These are phyloP conservation scores for Podospora tetraspora DNA, from an alignment of 495 filamentous ascomycete genomes.

Conservation along the genomic window DNA sequence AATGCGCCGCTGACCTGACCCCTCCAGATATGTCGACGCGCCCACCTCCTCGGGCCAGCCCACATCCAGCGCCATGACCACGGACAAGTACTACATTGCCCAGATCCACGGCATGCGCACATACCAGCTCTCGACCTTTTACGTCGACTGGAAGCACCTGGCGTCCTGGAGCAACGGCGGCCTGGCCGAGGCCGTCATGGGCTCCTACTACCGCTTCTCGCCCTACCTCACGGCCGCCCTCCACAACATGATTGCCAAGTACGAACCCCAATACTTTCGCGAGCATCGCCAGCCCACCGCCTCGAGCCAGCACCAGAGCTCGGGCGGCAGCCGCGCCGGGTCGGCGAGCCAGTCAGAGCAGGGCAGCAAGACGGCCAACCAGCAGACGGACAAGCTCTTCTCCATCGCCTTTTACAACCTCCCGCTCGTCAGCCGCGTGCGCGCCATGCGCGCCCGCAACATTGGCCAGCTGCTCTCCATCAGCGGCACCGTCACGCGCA, in stretches of 20 bases:
- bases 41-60: conserved; percentile 66
- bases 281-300: conserved; percentile 75
- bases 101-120: conserved; percentile 86
- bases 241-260: conserved; percentile 88
- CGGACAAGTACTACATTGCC: conserved; percentile 92
- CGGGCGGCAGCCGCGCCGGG: conserved; percentile 59
- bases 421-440: conserved; percentile 84
- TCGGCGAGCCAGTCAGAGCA: conserved; percentile 59
- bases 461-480: conserved; percentile 91
- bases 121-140: conserved; percentile 88
- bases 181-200: conserved; percentile 76
- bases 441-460: conserved; percentile 81
- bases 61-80: conserved; percentile 66
- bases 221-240: conserved; percentile 87
- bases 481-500: conserved; percentile 92
- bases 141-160: conserved; percentile 92
- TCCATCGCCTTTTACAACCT: conserved; percentile 94
- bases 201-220: conserved; percentile 90
- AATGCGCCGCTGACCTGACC: conserved; percentile 1
- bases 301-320: conserved; percentile 58
- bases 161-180: conserved; percentile 62
- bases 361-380: conserved; percentile 72
- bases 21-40: conserved; percentile 66
- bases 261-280: conserved; percentile 89
- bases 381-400: conserved; percentile 95